Conservation (phyloP, 352 stramenopile genomes). For the Saprolegnia parasitica region DNA sequence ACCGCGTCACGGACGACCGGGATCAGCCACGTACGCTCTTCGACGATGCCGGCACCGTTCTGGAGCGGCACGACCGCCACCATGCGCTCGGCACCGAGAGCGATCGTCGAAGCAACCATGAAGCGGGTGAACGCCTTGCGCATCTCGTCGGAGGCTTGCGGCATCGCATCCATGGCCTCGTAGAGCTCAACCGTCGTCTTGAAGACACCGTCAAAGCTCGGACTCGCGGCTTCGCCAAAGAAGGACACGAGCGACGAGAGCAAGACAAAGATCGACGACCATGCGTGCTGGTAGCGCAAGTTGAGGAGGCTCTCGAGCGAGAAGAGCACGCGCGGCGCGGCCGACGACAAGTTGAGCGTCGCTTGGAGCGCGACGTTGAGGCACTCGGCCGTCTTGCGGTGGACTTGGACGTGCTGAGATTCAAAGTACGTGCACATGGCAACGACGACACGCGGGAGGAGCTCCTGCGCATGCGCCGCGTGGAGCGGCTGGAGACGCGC, state of each 20-base stretch:
- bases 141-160: constrained; percentile 42
- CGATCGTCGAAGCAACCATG: constrained; percentile 53
- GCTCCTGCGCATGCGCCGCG: constrained; percentile 47
- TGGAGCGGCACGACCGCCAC: constrained; percentile 69
- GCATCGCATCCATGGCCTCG: constrained; percentile 70
- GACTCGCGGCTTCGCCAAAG: constrained; percentile 52
- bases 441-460: constrained; percentile 73
- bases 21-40: constrained; percentile 77
- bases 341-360: constrained; percentile 28
- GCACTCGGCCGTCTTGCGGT: constrained; percentile 58
- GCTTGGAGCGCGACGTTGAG: constrained; percentile 49
- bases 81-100: constrained; percentile 62
- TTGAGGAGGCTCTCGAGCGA: constrained; percentile 79
- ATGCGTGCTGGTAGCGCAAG: constrained; percentile 75
- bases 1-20: constrained; percentile 70
- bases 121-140: constrained; percentile 63
- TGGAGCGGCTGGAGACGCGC: constrained; percentile 61
- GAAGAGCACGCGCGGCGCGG: constrained; percentile 62
- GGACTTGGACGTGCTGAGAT: constrained; percentile 47
- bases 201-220: constrained; percentile 59
- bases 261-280: constrained; percentile 71
- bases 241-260: constrained; percentile 70
- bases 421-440: constrained; percentile 70
- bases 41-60: constrained; percentile 63
- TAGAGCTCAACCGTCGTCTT: constrained; percentile 72